phyloP scores from a whole-genome alignment of 306 rosid species.

The Quercus glauca region DNA sequence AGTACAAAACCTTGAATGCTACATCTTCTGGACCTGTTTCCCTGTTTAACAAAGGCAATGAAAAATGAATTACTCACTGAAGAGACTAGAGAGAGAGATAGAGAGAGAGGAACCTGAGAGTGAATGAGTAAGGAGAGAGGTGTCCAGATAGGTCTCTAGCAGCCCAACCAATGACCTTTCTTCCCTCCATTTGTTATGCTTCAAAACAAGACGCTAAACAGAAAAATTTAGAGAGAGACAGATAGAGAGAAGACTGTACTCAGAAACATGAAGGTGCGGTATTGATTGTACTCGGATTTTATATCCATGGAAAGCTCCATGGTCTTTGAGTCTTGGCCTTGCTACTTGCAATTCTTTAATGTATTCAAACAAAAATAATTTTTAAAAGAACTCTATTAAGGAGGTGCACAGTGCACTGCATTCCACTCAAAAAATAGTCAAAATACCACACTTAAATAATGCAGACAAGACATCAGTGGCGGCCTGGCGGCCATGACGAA shows the following conservation, averaged over 20 bases:
- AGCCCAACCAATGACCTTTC: conserved; percentile 33
- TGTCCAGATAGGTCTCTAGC: conserved; percentile 35
- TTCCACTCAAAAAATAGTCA: neutral
- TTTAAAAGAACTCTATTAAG: neutral
- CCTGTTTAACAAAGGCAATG: conserved; percentile 3
- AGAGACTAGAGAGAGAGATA: neutral
- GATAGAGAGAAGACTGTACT: neutral
- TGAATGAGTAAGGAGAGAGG: conserved; percentile 32
- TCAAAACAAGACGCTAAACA: neutral
- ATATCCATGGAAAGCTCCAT: neutral
- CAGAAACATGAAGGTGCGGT: neutral
- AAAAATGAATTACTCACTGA: neutral
- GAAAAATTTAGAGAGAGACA: neutral
- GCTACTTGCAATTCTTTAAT: neutral
- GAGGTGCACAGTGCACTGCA: neutral
- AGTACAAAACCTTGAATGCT: conserved; percentile 25
- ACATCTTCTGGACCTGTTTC: conserved; percentile 31
- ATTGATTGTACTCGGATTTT: neutral
- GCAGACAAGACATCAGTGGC: neutral
- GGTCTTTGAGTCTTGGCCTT: neutral
- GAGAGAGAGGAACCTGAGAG: conserved; percentile 26
- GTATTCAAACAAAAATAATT: neutral
- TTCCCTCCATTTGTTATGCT: conserved; percentile 21
- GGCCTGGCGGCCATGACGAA: neutral
- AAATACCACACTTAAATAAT: neutral